phyloP scores from a whole-genome alignment of 768 basidiomycete species.

The Termitomyces sp. region DNA sequence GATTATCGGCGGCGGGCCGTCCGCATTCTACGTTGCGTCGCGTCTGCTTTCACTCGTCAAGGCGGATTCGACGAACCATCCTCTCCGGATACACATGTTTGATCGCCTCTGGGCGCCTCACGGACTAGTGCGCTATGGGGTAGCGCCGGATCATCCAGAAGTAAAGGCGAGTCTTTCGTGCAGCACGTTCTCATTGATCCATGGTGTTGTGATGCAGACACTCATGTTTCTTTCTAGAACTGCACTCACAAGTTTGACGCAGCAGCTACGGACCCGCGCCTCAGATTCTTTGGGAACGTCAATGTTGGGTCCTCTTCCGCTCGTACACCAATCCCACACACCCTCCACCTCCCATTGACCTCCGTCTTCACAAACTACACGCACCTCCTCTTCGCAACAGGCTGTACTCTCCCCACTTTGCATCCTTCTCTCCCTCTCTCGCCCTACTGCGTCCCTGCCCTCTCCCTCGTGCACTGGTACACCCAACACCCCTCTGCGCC shows the following conservation, averaged over 20 bases:
- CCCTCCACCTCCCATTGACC: slow-evolving; percentile 51
- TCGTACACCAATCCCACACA: slow-evolving; percentile 38
- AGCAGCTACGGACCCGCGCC: slow-evolving; percentile 70
- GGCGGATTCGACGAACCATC: not conserved
- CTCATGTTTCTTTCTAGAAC: slow-evolving; percentile 49
- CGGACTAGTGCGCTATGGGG: slow-evolving; percentile 92
- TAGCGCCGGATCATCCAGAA: slow-evolving; percentile 97
- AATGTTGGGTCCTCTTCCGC: slow-evolving; percentile 37
- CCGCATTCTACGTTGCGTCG: slow-evolving; percentile 93
- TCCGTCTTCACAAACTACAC: slow-evolving; percentile 70
- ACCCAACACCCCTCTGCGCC: slow-evolving; percentile 79
- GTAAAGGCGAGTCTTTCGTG: slow-evolving; percentile 62
- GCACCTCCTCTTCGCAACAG: slow-evolving; percentile 82
- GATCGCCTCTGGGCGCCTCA: slow-evolving; percentile 94
- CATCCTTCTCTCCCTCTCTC: slow-evolving; percentile 50
- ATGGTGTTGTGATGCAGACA: slow-evolving; percentile 1
- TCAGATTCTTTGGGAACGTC: slow-evolving; percentile 91
- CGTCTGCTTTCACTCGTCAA: slow-evolving; percentile 68
- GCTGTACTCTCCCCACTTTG: slow-evolving; percentile 62
- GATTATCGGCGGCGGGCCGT: slow-evolving; percentile 90
- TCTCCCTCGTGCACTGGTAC: slow-evolving; percentile 93
- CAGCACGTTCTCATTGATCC: not conserved
- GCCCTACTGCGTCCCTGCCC: slow-evolving; percentile 57
- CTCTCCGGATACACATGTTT: slow-evolving; percentile 72
- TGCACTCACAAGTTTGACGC: slow-evolving; percentile 93